Conservation (phyloP, 495 filamentous ascomycete genomes). For the Talaromyces adpressus region DNA sequence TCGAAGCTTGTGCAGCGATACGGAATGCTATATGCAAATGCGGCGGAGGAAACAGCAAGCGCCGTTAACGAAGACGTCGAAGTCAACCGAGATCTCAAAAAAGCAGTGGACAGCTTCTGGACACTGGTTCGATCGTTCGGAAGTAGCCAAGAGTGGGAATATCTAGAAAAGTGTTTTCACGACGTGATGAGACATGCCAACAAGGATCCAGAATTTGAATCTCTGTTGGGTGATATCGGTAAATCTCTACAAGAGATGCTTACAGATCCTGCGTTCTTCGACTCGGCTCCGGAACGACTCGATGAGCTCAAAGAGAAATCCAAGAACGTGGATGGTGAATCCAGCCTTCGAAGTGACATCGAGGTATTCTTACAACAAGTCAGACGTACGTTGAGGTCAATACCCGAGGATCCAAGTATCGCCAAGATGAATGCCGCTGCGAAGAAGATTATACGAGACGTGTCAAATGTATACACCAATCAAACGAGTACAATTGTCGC, state of each 20-base stretch:
- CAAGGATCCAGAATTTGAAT: conserved; percentile 77
- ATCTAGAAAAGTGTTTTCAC: conserved; percentile 57
- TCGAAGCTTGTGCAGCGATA: conserved; percentile 71
- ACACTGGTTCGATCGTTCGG: conserved; percentile 71
- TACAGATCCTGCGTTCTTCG: conserved; percentile 80
- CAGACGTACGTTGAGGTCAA: conserved; percentile 57
- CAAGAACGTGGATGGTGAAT: conserved; percentile 53
- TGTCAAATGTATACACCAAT: conserved; percentile 52
- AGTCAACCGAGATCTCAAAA: conserved; percentile 65
- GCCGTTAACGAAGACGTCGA: conserved; percentile 62
- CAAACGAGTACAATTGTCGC: conserved; percentile 62
- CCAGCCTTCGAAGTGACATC: conserved; percentile 62
- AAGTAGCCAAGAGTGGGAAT: conserved; percentile 64
- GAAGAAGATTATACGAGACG: conserved; percentile 54
- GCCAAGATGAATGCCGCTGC: conserved; percentile 58
- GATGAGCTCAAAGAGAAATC: conserved; percentile 63
- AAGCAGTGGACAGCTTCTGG: conserved; percentile 73
- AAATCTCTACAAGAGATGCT: conserved; percentile 71
- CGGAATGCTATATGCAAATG: conserved; percentile 66
- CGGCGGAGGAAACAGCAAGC: conserved; percentile 53
- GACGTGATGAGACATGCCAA: conserved; percentile 66
- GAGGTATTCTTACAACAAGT: conserved; percentile 65
- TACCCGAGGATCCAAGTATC: conserved; percentile 63
- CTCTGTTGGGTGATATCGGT: conserved; percentile 62
- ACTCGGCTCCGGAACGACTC: conserved; percentile 62